Evolutionary conservation across 148 eudicot genomes (phyloP), one percentile per base, ranked within the genome.

Genomic region (Camellia granthamiana): DNA sequence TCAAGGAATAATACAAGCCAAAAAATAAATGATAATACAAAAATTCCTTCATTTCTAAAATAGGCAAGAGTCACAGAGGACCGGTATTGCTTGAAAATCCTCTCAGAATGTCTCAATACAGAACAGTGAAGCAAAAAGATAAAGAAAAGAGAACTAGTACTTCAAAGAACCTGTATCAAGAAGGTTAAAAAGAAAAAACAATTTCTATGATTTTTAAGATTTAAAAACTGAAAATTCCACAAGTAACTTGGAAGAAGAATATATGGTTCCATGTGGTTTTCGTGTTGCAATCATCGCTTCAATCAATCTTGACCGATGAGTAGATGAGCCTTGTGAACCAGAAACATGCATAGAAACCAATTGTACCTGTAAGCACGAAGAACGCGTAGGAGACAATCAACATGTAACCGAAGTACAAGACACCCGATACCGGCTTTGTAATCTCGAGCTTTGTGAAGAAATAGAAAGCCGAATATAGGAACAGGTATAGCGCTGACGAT

Each of bases 241-340:
- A 18, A 6, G 65, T 5, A 2, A n/a, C 54, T 7, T 44, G n/a
- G 49, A 18, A 1, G 38, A n/a, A 4, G 2, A 59, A 11, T 3
- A 19, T 43, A 47, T 55, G 16, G 21, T 30, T 30, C 38, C 38
- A 30, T 30, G 38, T 30, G 38, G 61, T 43, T 77, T 59, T 70
- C 68, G 16, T 30, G 62, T 18, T 15, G 61, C 63, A 30, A 30
- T 30, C 38, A 65, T 79, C 58, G 30, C 74, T 83, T 80, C 38
- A 89, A 70, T 89, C 91, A 77, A 89, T 89, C 87, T 89, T 89
- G 80, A 89, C 89, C 9, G 91, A 89, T 42, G 91, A 89, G 83
- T 89, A 89, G 65, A 89, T 87, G 73, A 89, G 83, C 87, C 91
- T 87, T 15, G 91, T 89, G 77, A 89, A 89, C 86, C 84, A 79